phyloP scores from a whole-genome alignment of 2,329 filamentous ascomycete genomes.

The Botrytis byssoidea region DNA sequence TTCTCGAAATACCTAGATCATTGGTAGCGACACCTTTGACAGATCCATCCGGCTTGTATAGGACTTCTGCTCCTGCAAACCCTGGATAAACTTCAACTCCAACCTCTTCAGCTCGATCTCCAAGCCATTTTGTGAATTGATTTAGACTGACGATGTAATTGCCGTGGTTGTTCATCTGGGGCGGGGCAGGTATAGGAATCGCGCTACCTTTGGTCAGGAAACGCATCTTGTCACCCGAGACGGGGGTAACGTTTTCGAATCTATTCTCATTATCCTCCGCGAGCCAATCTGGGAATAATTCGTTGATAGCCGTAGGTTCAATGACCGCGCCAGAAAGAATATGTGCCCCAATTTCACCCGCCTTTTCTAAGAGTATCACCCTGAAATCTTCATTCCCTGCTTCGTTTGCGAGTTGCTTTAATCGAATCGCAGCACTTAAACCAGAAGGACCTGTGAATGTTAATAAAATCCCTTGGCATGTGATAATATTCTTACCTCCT shows the following conservation, averaged over 20 bases:
- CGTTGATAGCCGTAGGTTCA: slow-evolving; percentile 81
- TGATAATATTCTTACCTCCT: slow-evolving; percentile 56
- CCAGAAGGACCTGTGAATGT: slow-evolving; percentile 71
- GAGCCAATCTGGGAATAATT: slow-evolving; percentile 92
- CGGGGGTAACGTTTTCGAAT: slow-evolving; percentile 85
- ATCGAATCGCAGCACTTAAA: slow-evolving; percentile 84
- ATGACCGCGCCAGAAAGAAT: slow-evolving; percentile 96
- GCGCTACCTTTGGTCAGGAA: slow-evolving; percentile 82
- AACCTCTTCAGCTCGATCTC: slow-evolving; percentile 91
- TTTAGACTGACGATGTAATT: slow-evolving; percentile 98
- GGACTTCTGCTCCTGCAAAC: slow-evolving; percentile 88
- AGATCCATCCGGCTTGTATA: slow-evolving; percentile 82
- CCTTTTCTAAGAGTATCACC: slow-evolving; percentile 90
- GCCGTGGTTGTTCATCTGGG: slow-evolving; percentile 97
- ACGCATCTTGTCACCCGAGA: slow-evolving; percentile 82
- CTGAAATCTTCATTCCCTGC: slow-evolving; percentile 95
- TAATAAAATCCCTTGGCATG: slow-evolving; percentile 18
- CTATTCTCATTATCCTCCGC: slow-evolving; percentile 82
- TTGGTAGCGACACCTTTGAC: slow-evolving; percentile 96
- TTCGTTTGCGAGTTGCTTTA: slow-evolving; percentile 94
- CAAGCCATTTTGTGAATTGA: slow-evolving; percentile 93
- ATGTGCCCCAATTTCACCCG: slow-evolving; percentile 90
- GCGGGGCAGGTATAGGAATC: slow-evolving; percentile 81
- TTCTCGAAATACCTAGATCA: slow-evolving; percentile 79
- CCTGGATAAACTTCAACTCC: slow-evolving; percentile 96